Percentiles rank a stretch among this genome's conserved stretches.
Evolutionary conservation across 208 protist genomes (phyloP).

Genomic region (Trichomonas vaginalis): DNA sequence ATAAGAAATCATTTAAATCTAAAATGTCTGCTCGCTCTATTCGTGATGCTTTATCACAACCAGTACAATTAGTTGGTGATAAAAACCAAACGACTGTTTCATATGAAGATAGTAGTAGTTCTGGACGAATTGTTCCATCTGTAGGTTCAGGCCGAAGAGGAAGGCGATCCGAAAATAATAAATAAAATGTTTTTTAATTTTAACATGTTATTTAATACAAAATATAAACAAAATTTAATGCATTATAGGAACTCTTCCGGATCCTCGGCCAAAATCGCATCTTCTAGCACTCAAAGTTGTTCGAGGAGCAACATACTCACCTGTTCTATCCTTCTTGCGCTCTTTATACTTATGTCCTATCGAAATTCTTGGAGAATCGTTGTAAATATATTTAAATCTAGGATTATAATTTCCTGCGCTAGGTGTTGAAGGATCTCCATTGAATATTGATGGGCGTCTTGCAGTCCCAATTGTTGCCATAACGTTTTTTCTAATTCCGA

Average conservation of each 20-base stretch:
- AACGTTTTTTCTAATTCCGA: neutral
- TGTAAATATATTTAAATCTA: neutral
- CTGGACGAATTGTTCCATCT: neutral
- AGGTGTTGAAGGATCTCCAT: neutral
- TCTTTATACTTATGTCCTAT: neutral
- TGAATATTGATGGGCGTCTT: neutral
- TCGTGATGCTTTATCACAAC: neutral
- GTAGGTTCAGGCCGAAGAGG: neutral
- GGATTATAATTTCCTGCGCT: neutral
- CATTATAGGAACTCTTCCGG: neutral
- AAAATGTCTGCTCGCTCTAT: neutral
- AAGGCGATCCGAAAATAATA: neutral
- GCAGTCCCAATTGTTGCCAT: neutral
- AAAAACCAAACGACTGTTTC: neutral
- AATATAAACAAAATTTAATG: neutral
- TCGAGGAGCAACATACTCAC: neutral
- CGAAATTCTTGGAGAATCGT: neutral
- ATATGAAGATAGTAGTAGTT: neutral
- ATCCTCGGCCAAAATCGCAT: neutral
- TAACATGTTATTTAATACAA: neutral
- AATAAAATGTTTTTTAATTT: neutral
- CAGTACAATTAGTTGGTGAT: neutral
- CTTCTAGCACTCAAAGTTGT: neutral
- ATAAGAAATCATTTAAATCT: neutral
- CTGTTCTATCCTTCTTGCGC: neutral